These are phyloP conservation scores for Ziziphus jujuba DNA, from an alignment of 306 rosid species.

Conservation along the genomic window DNA sequence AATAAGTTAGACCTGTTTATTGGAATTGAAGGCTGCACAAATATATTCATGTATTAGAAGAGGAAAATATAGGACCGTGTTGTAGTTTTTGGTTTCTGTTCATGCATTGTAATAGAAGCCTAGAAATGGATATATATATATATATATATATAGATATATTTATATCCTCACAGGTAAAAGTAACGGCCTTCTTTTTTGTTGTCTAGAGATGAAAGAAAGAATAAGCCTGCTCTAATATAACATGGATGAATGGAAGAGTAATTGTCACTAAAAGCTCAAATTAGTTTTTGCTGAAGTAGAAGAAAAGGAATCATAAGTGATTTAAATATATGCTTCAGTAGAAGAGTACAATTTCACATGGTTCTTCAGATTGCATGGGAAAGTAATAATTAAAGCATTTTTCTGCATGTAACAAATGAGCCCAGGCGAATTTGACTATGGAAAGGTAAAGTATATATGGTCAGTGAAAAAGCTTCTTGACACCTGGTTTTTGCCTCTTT, in stretches of 20 bases:
- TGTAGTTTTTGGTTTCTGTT: too few species aligned
- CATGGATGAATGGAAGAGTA: neutral
- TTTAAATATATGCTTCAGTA: slow-evolving; percentile 7
- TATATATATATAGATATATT: too few species aligned
- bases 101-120: too few species aligned
- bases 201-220: slow-evolving; percentile 8
- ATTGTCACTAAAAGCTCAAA: slow-evolving; percentile 1
- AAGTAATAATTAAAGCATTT: slow-evolving; percentile 26
- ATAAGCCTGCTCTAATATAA: neutral
- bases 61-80: too few species aligned
- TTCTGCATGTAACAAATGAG: slow-evolving; percentile 14
- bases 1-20: too few species aligned
- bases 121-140: too few species aligned
- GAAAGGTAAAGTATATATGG: slow-evolving; percentile 17
- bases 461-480: slow-evolving; percentile 8
- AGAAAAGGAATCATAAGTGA: slow-evolving; percentile 9
- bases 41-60: too few species aligned
- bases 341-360: slow-evolving; percentile 19
- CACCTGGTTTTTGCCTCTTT: slow-evolving; percentile 15
- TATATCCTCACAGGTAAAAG: too few species aligned
- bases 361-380: slow-evolving; percentile 5
- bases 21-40: too few species aligned
- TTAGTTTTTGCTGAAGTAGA: slow-evolving; percentile 12
- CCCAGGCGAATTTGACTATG: slow-evolving; percentile 16
- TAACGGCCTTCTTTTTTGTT: neutral